phyloP scores from a whole-genome alignment of 306 rosid species.

The Castanospermum australe region DNA sequence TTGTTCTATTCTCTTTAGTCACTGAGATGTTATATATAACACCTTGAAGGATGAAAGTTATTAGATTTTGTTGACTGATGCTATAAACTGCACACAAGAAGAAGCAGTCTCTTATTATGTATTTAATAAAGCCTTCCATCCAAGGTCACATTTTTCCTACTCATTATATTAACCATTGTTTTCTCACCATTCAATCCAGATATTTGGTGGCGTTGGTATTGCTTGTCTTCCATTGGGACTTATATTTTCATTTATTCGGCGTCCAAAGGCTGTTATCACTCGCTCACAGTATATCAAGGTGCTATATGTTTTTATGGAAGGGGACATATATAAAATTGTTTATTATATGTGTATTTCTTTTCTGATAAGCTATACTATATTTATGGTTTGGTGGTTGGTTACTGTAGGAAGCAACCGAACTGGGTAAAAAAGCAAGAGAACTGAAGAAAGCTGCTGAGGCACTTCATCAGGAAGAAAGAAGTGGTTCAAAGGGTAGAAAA shows the following conservation, averaged over 20 bases:
- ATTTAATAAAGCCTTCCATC: not conserved
- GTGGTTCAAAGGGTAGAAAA: slow-evolving; percentile 90
- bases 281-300: slow-evolving; percentile 99
- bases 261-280: slow-evolving; percentile 98
- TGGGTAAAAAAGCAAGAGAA: slow-evolving; percentile 89
- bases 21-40: not conserved
- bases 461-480: slow-evolving; percentile 89
- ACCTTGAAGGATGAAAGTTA: not conserved
- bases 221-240: slow-evolving; percentile 94
- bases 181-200: slow-evolving; percentile 51
- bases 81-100: not conserved
- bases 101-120: not conserved
- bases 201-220: slow-evolving; percentile 97
- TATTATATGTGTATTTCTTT: not conserved
- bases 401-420: slow-evolving; percentile 90
- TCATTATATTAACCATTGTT: not conserved
- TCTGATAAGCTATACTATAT: not conserved
- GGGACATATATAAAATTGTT: not conserved
- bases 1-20: not conserved
- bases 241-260: slow-evolving; percentile 77
- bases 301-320: slow-evolving; percentile 4
- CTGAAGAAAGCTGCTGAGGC: slow-evolving; percentile 91
- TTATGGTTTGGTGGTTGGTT: slow-evolving; percentile 29
- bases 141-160: not conserved
- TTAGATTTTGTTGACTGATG: not conserved